Base-by-base conservation (phyloP, 768 basidiomycete species). In the Phlebiopsis gigantea region DNA sequence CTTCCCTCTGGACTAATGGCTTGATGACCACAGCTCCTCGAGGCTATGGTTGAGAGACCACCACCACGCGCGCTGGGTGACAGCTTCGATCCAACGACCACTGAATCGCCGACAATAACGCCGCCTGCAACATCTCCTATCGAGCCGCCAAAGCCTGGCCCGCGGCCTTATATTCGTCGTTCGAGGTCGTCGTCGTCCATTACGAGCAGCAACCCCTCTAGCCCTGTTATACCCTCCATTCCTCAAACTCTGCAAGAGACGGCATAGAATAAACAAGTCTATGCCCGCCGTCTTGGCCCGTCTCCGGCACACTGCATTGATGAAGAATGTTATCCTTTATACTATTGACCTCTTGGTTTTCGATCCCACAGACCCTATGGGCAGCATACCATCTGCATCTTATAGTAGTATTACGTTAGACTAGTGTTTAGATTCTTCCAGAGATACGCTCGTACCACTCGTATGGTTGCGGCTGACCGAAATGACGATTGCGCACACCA, bases 21-120 rank as follows among this genome's bases (percentile, higher is more conserved):
- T 41, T 17, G 2, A 9, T 9, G 12, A 12, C 21, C 49, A 31
- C 14, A 93, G 91, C 80, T 93, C 9, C 78, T 93, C 12, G 88
- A 90, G 66, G 89, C 90, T 0, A 87, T 88, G 81, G 88, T 93
- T 24, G 90, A 93, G 66, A 82, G 91, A 1, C 87, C 90, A 1
- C 89, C 90, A 4, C 87, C 88, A 2, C 82, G 88, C 7, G 79
- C 85, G 1, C 69, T 92, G 45, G 73, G 78, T 14, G 88, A 90
- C 53, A 85, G 84, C 17, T 69, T 65, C 39, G 62, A 62, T 15
- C 65, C 30, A 9, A 21, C n/a, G 8, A 46, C 44, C 12, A 21
- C 24, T 9, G 39, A 30, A 19, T 10, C 25, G 1, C 26, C 24
- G 1, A 44, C 50, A 14, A 55, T 51, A 4, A 9, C 26, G 4